Percentiles rank a stretch among this genome's conserved stretches.
These are phyloP conservation scores for Trichophyton mentagrophytes DNA, from an alignment of 2,329 filamentous ascomycete genomes.

Conservation along the genomic window DNA sequence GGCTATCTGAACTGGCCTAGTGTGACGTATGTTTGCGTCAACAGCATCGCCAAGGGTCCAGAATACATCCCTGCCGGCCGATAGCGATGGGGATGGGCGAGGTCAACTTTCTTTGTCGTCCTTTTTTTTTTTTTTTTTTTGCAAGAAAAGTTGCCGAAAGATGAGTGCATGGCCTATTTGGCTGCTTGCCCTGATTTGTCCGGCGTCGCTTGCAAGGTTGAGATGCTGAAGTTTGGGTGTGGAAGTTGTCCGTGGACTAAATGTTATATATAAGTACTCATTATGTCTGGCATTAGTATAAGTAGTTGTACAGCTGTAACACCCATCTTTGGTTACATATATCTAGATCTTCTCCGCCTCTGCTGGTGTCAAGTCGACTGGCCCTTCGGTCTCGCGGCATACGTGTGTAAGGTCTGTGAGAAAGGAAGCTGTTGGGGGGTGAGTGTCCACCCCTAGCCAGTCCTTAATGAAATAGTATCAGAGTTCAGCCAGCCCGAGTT, in stretches of 20 bases:
- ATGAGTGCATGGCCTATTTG: background rate
- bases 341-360: background rate
- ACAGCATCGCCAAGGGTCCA: background rate
- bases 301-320: background rate
- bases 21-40: background rate
- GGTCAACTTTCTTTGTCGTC: background rate
- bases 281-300: background rate
- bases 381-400: background rate
- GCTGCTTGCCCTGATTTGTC: background rate
- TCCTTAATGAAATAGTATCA: background rate
- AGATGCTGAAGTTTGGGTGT: background rate
- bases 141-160: background rate
- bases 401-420: background rate
- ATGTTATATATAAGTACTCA: background rate
- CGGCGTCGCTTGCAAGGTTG: background rate
- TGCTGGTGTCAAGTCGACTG: background rate
- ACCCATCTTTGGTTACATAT: background rate
- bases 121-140: too few species aligned
- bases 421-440: background rate
- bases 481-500: background rate
- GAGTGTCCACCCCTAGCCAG: background rate
- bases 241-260: background rate
- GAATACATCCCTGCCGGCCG: background rate
- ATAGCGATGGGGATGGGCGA: background rate
- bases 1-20: background rate